Conservation (phyloP, 129 eudicot genomes). For the Tagetes patula region DNA sequence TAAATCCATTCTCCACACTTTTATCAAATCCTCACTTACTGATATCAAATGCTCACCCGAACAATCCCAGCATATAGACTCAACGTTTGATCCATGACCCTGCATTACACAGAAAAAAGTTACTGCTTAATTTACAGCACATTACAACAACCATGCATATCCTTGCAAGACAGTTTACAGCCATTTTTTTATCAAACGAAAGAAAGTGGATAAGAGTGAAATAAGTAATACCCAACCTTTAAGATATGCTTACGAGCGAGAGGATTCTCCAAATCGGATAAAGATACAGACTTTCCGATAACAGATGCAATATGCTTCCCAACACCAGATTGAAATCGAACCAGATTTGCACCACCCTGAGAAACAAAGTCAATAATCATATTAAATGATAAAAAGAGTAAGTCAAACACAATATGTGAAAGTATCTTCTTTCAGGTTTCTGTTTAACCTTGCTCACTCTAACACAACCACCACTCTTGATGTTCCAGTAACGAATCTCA, state of each 20-base stretch:
- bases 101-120: constrained; percentile 13
- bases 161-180: neutral
- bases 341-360: constrained; percentile 53
- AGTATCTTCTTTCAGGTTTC: neutral
- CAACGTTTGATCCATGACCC: constrained; percentile 48
- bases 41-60: constrained; percentile 61
- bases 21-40: constrained; percentile 49
- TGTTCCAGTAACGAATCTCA: constrained; percentile 69
- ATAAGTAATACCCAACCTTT: constrained; percentile 39
- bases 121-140: neutral
- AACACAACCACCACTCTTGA: constrained; percentile 48
- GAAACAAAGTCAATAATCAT: constrained; percentile 3
- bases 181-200: neutral
- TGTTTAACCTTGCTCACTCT: constrained; percentile 49
- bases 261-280: constrained; percentile 51
- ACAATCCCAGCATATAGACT: constrained; percentile 56
- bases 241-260: constrained; percentile 39
- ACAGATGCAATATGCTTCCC: constrained; percentile 58
- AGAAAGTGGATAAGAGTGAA: neutral
- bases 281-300: constrained; percentile 40
- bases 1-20: constrained; percentile 63
- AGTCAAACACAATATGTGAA: neutral
- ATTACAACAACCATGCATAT: neutral
- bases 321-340: constrained; percentile 57
- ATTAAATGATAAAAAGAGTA: neutral